Percentiles rank a stretch among this genome's conserved stretches.
phyloP scores from a whole-genome alignment of 306 rosid species.

The Vigna hirtella region DNA sequence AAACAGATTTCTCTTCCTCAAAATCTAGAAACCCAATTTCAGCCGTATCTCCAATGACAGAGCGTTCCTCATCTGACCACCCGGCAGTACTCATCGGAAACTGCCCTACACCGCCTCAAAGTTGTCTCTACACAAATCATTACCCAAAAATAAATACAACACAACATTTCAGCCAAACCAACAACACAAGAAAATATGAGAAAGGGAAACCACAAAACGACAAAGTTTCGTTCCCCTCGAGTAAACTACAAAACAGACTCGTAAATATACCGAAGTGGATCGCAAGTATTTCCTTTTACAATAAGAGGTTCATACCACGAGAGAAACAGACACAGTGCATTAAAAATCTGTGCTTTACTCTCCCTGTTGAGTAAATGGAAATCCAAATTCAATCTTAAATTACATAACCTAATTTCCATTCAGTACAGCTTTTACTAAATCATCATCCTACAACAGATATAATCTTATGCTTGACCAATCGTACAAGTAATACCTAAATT shows the following conservation, averaged over 20 bases:
- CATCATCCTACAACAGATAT: background rate
- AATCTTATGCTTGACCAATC: too few relatives aligned
- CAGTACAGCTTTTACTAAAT: slow-evolving; percentile 6
- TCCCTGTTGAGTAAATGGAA: background rate
- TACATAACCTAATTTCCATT: background rate
- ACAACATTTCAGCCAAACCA: background rate
- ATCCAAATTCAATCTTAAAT: slow-evolving; percentile 2
- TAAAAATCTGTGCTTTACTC: background rate
- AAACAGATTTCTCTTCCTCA: slow-evolving; percentile 74
- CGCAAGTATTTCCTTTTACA: background rate
- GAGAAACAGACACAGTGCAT: background rate
- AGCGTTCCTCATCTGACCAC: slow-evolving; percentile 72
- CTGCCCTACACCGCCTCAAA: slow-evolving; percentile 37
- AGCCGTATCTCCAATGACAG: slow-evolving; percentile 78
- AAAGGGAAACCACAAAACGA: slow-evolving; percentile 9
- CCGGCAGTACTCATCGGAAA: slow-evolving; percentile 64
- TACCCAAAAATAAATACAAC: background rate
- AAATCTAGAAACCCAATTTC: slow-evolving; percentile 83
- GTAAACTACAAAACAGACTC: slow-evolving; percentile 17
- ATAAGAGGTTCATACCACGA: background rate
- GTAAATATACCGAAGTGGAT: slow-evolving; percentile 16
- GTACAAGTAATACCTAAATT: background rate
- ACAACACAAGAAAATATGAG: background rate
- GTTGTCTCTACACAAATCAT: slow-evolving; percentile 46
- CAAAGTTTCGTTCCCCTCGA: background rate